Base-by-base conservation (phyloP, 495 filamentous ascomycete species). In the Tuber calosporum region DNA sequence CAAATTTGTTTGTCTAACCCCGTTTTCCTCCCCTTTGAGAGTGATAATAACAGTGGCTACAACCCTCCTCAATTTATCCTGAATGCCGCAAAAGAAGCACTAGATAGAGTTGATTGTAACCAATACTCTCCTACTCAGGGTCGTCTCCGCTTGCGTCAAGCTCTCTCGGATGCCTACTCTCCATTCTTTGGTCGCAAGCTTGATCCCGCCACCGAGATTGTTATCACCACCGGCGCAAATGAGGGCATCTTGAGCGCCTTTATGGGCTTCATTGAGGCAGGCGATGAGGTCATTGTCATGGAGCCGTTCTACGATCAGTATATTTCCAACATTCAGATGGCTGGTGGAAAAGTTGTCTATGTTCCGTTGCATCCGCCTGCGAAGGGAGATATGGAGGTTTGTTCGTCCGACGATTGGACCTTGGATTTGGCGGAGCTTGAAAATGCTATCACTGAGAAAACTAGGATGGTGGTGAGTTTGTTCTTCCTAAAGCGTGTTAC, bases 281-380 rank as follows among this genome's bases (percentile, higher is more conserved):
- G 92, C 6, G 95, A 99, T 79, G 95, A 99, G 83, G 96, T 97
- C 69, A 97, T 99, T 62, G 88, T 99, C 70, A 97, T 99, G 83
- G 95, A 99, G 85, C 95, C 95, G 9, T 99, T 97, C 85, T 99
- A 97, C 81, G 95, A 99, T 84, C 95, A 99, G 89, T 97, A 97
- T 82, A 95, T 98, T 74, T 90, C 88, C 85, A 98, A 98, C 83
- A 97, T 99, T 70, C 91, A 96, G 82, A 97, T 99, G 96, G 89
- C 94, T 13, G 96, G 96, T 72, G 95, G 94, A 70, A 94, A 89
- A 78, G 91, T 97, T 72, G 91, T 93, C 73, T 99, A 97, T 82
- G 94, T 97, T 20, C 92, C 96, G 39, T 85, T 99, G 74, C 92
- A 94, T 76, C 94, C 95, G 5, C 95, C 95, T n/a, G 87, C 87